Conservation (phyloP, 805 yeast species). For the Suhomyces prunicola region DNA sequence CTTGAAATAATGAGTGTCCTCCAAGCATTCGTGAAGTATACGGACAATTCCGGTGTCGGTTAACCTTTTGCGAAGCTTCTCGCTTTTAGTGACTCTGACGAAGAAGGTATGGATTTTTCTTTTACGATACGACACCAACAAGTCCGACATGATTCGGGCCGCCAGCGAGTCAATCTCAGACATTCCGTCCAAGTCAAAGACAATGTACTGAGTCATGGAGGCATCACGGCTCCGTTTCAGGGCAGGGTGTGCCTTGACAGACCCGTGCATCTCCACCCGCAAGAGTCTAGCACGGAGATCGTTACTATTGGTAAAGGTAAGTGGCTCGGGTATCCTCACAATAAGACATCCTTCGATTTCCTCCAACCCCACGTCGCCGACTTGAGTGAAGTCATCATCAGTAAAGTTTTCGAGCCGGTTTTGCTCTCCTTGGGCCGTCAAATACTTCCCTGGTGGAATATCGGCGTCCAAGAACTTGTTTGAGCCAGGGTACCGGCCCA, state of each 20-base stretch:
- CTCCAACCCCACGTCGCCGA: slow-evolving; percentile 36
- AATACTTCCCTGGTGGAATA: slow-evolving; percentile 12
- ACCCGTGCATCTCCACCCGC: slow-evolving; percentile 42
- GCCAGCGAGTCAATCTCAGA: slow-evolving; percentile 42
- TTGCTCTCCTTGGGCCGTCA: not conserved
- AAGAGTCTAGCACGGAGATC: slow-evolving; percentile 37
- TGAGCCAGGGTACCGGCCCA: slow-evolving; percentile 54
- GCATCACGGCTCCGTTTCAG: slow-evolving; percentile 31
- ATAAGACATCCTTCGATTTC: slow-evolving; percentile 45
- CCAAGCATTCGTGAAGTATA: slow-evolving; percentile 24
- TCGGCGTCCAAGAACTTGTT: slow-evolving; percentile 43
- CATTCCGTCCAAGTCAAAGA: slow-evolving; percentile 44
- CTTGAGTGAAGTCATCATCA: slow-evolving; percentile 32
- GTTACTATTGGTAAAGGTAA: slow-evolving; percentile 41
- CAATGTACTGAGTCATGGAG: slow-evolving; percentile 39
- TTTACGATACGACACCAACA: slow-evolving; percentile 25
- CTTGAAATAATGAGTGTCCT: slow-evolving; percentile 20
- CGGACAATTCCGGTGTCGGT: slow-evolving; percentile 27
- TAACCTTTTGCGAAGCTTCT: slow-evolving; percentile 27
- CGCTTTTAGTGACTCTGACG: slow-evolving; percentile 30
- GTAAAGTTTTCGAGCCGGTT: slow-evolving; percentile 27
- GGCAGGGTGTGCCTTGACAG: slow-evolving; percentile 44
- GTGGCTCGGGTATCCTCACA: slow-evolving; percentile 42
- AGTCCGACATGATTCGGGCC: slow-evolving; percentile 31
- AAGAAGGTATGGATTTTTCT: slow-evolving; percentile 34